Conservation (phyloP, 179 eudicot species). For the Spinacia oleracea region DNA sequence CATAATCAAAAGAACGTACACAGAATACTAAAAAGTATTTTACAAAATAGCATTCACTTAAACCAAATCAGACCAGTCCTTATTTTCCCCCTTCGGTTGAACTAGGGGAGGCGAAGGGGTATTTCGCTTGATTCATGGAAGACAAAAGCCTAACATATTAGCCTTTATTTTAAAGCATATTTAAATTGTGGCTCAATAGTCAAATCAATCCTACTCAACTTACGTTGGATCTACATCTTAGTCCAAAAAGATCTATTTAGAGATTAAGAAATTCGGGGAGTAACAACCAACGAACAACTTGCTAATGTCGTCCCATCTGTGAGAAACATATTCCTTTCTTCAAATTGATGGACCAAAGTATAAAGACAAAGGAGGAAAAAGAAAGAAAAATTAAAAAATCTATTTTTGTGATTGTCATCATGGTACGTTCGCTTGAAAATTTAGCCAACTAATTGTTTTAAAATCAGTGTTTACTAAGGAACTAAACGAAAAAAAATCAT, state of each 20-base stretch:
- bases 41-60: too few relatives aligned
- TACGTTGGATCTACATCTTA: slow-evolving; percentile 1
- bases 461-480: too few relatives aligned
- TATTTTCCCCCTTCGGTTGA: too few relatives aligned
- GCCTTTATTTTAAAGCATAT: neutral
- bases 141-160: too few relatives aligned
- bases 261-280: too few relatives aligned
- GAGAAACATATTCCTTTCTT: neutral
- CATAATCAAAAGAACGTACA: too few relatives aligned
- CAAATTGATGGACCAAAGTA: neutral
- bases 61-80: too few relatives aligned
- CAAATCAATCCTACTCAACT: slow-evolving; percentile 5
- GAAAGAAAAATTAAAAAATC: neutral
- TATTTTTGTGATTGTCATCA: neutral
- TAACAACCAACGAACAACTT: slow-evolving; percentile 11
- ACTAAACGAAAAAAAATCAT: too few relatives aligned
- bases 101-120: too few relatives aligned
- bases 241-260: neutral
- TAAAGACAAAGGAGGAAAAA: neutral
- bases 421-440: neutral
- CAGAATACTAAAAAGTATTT: too few relatives aligned
- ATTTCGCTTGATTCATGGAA: too few relatives aligned
- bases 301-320: neutral
- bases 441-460: too few relatives aligned
- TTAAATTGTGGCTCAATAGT: neutral